A percentile compares a stretch with the other conserved stretches of the same genome.
These are phyloP conservation scores for Paecilomyces sp. DNA, from an alignment of 2,329 filamentous ascomycete genomes.

Conservation along the genomic window DNA sequence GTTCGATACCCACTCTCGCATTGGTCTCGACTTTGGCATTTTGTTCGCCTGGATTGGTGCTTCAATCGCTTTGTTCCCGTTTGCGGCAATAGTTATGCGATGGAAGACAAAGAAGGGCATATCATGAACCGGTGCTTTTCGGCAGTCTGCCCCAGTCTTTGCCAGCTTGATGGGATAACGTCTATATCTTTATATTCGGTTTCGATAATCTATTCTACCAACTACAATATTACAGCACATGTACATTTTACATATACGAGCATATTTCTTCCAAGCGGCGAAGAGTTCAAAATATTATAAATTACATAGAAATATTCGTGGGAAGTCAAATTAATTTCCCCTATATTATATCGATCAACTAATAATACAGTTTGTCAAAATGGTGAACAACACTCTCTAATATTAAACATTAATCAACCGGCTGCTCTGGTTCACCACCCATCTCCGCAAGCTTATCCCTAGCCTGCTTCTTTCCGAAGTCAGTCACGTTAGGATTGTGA, in stretches of 20 bases:
- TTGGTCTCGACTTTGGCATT: slow-evolving; percentile 56
- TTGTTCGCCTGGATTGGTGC: slow-evolving; percentile 45
- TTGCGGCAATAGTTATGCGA: slow-evolving; percentile 25
- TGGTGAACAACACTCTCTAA: too few relatives aligned
- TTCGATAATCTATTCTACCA: too few relatives aligned
- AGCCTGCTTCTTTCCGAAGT: slow-evolving; percentile 5
- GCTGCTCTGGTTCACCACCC: slow-evolving; percentile 4
- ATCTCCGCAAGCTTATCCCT: slow-evolving; percentile 4
- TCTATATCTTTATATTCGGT: too few relatives aligned
- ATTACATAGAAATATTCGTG: too few relatives aligned
- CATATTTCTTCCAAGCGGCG: too few relatives aligned
- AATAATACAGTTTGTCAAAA: not conserved
- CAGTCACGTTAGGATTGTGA: slow-evolving; percentile 12
- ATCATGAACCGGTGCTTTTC: not conserved
- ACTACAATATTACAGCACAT: too few relatives aligned
- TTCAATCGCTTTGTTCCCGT: slow-evolving; percentile 48
- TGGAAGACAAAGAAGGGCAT: not conserved
- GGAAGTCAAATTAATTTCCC: not conserved
- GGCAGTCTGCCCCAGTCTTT: too few relatives aligned
- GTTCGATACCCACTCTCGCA: slow-evolving; percentile 52
- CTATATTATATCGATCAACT: not conserved
- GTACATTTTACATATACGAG: too few relatives aligned
- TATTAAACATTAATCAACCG: not conserved
- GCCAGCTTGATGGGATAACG: too few relatives aligned
- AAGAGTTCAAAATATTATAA: too few relatives aligned